Evolutionary conservation across 176 grass and related monocot genomes (phyloP), one percentile per base, ranked within the genome.

Genomic region (Oryza nivara): DNA sequence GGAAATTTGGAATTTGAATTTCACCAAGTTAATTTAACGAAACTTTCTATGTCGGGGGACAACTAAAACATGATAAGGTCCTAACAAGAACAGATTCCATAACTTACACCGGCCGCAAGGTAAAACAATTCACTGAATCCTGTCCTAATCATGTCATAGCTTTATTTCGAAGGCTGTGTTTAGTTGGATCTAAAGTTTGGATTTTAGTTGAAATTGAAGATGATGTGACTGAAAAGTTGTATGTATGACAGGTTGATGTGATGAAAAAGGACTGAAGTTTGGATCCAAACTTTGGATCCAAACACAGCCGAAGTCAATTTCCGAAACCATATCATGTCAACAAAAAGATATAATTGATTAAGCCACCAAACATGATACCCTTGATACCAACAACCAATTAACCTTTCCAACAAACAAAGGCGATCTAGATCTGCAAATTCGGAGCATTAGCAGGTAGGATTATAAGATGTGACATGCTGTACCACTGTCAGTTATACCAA

Each of bases 361-460:
- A 28, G 61, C 20, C 15, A 83, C 80, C 74, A 19, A 83, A 65
- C 84, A 48, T 44, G 69, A 70, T 48, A 52, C 66, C 80, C 75
- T 56, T 66, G 75, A 76, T 83, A 47, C n/a, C 75, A 87, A 80
- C 84, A 70, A 84, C 64, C 32, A 84, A 32, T 43, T 64, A 70
- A 16, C 80, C 65, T 80, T 25, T 65, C 74, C 69, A 84, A 61
- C 89, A 74, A 74, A 71, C 34, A 65, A 74, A 80, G 51, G 48
- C 13, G 38, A 90, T 83, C 84, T 68, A 83, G 84, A 83, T 90
- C 75, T 83, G 68, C 38, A 32, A 63, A 73, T 70, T 11, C 54
- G 48, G 11, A 68, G 0, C 46, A 74, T 68, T 68, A 47, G 30
- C 67, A 86, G 72, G 28, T 79, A 38, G n/a, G 30, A 88, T 11